Conservation (phyloP, 108 stramenopile species). For the Cyclotella sp. region DNA sequence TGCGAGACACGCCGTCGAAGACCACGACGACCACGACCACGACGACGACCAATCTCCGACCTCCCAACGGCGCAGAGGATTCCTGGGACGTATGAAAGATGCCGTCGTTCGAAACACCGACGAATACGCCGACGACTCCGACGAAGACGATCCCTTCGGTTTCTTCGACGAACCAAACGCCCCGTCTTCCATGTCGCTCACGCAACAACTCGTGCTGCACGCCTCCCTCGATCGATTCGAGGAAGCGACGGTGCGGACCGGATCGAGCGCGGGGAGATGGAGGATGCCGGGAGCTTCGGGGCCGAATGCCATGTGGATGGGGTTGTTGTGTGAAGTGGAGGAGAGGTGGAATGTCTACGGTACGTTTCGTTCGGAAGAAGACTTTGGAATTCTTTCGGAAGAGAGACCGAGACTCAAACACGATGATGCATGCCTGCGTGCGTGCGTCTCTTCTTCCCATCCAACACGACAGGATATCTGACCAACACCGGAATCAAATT, state of each 20-base stretch:
- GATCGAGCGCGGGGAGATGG: slow-evolving; percentile 37
- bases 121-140: background rate
- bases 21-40: too few relatives aligned
- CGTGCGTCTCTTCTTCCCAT: background rate
- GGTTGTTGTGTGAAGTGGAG: slow-evolving; percentile 44
- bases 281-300: slow-evolving; percentile 43
- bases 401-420: too few relatives aligned
- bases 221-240: slow-evolving; percentile 57
- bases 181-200: slow-evolving; percentile 39
- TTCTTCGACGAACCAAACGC: slow-evolving; percentile 7
- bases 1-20: too few relatives aligned
- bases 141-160: slow-evolving; percentile 22
- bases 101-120: background rate
- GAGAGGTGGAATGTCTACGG: slow-evolving; percentile 49
- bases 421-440: too few relatives aligned
- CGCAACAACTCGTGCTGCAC: slow-evolving; percentile 53
- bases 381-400: too few relatives aligned
- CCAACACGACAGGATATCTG: slow-evolving; percentile 22
- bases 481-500: slow-evolving; percentile 60
- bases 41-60: background rate
- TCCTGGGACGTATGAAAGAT: slow-evolving; percentile 32
- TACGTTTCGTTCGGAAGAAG: slow-evolving; percentile 2
- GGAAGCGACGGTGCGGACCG: slow-evolving; percentile 35
- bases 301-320: slow-evolving; percentile 56
- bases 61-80: slow-evolving; percentile 1